Evolutionary conservation across 768 basidiomycete genomes (phyloP), one percentile per base, ranked within the genome.

Genomic region (Auricularia auricula-judae): DNA sequence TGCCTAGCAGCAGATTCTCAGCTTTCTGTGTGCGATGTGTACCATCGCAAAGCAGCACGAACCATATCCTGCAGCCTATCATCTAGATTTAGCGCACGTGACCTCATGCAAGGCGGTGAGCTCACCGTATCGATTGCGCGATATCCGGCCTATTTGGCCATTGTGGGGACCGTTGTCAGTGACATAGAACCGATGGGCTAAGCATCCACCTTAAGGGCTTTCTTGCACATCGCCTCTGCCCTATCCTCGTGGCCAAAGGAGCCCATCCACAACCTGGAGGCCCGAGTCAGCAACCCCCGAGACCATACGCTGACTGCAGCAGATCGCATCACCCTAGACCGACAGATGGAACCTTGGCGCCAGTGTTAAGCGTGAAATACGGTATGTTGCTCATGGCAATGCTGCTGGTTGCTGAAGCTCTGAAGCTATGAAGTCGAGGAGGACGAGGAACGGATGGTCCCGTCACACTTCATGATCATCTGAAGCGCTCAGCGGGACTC

Each of bases 1-100:
- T 71, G 21, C 66, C 67, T 65, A 29, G 35, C 18, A 21, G 16
- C 39, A 4, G n/a, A 10, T 29, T 10, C 8, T 54, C 11, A 59
- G 56, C 4, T 33, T 8, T 11, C 14, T 7, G 10, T 34, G 29
- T 1, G 4, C 14, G 33, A 29, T 29, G 7, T 59, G 8, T 29
- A 23, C 34, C 33, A 59, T 23, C 29, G 18, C 39, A 42, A 29
- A 56, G 54, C 18, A 18, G 1, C 11, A 23, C 56, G 8, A 21
- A 59, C 80, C 75, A 72, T 89, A 89, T 4, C 78, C 86, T 23
- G 84, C 76, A 10, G 87, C 88, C 56, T 59, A 35, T 10, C 29
- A 42, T 4, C 8, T 5, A 59, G 18, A 33, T 21, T 29, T 59
- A 59, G 11, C 29, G 18, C 11, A 51, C 56, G 56, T 18, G 14